Evolutionary conservation across 1,284 basidiomycete species (phyloP), one percentile per base, ranked within the genome.

Genomic region (Kwoniella shivajii): DNA sequence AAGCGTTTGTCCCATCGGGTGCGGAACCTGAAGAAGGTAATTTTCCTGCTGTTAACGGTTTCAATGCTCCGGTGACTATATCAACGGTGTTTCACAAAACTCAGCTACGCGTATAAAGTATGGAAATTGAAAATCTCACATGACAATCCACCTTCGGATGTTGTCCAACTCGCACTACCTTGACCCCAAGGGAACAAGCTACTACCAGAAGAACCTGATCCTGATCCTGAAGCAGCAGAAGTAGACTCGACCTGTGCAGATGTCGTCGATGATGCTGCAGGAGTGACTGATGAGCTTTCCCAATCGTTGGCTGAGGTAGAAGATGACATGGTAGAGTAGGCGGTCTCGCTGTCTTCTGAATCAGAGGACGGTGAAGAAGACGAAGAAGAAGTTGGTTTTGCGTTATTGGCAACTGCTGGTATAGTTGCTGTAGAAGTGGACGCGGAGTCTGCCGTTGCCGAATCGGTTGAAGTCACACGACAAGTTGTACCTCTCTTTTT

Each of bases 1-100:
- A 55, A 26, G 73, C 66, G 5, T 51, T 18, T 2, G 67, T 58
- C 6, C 75, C 75, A 58, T 78, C 76, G 2, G 75, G 75, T 0
- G 75, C 67, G n/a, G 31, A 44, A 16, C 33, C 52, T 16, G 56
- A 16, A 4, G 63, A 36, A 6, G 73, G 68, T 10, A 75, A 65
- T 52, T 61, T 63, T 16, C 73, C 71, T 13, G 66, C 59, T n/a
- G 64, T 57, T 16, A 77, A 50, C 18, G 74, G 72, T 41, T 65
- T 68, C 18, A 77, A 62, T 11, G 71, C 69, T 39, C 56, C 60
- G 29, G 55, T 49, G 54, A 68, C 71, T 73, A 37, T 13, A 38
- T 36, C 14, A 52, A 31, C 30, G 24, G 24, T 20, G 6, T 18
- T 26, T 29, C 20, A 29, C 16, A 14, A 18, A 10, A 33, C 31